Base-by-base conservation (phyloP, 148 eudicot genomes). In the Mesembryanthemum crystallinum region DNA sequence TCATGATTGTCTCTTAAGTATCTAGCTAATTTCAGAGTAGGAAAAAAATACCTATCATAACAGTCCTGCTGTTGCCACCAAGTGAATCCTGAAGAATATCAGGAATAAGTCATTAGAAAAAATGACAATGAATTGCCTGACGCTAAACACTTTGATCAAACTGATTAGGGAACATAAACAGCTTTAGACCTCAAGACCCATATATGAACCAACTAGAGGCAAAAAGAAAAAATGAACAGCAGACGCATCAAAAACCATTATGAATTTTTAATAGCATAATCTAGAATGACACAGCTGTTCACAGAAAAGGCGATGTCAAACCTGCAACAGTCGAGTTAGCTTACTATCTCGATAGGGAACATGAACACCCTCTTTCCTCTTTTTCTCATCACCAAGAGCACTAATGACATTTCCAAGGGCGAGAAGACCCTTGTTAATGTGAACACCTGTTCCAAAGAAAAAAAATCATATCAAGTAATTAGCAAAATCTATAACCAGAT, bases 291-390 rank as follows among this genome's bases (percentile, higher is more conserved):
- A 8, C 18, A 72, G 64, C 55, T 42, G 58, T 33, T 49, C 8
- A 57, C 1, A 33, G 39, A 25, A n/a, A 59, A 17, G 43, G 49
- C 62, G 57, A 71, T 67, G 65, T 67, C 82, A 60, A 84, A 95
- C 99, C 99, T 95, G 99, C 82, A 95, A 86, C 59, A 95, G 85
- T 67, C 99, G 88, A 83, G 99, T 95, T 65, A 95, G 92, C 89
- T 95, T 95, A 86, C 99, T 95, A 76, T 95, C 99, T 54, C 99
- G 93, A 74, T 95, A 95, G 63, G 99, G 99, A 77, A 95, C 98
- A 83, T 95, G 99, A 49, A 84, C 75, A 73, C 97, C 94, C 80
- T 95, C 99, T 81, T 90, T 95, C 75, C 99, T 82, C 82, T 95
- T 95, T 79, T 95, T 95, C 65, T 95, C 99, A 87, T 95, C 99